A percentile compares a stretch with the other conserved stretches of the same genome.
Conservation (phyloP, 371 early-diverging fungal species). For the Chytridiales sp. region DNA sequence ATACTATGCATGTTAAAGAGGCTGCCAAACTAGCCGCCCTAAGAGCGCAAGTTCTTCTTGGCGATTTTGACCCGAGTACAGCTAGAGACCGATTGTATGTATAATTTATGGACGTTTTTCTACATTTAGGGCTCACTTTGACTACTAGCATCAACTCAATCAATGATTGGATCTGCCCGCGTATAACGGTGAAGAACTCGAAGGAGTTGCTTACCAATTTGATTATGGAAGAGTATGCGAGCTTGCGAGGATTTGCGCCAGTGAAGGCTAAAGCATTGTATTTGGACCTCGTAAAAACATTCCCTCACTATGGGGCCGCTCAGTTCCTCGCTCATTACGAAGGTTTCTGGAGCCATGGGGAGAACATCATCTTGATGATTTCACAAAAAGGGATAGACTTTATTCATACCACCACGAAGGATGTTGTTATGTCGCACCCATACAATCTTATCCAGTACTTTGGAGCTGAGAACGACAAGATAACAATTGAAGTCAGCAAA, state of each 20-base stretch:
- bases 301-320: conserved; percentile 40
- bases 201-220: conserved; percentile 34
- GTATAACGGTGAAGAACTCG: conserved; percentile 32
- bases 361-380: conserved; percentile 38
- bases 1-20: conserved; percentile 38
- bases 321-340: conserved; percentile 41
- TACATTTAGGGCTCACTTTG: background rate
- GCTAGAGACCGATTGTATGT: conserved; percentile 31
- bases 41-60: conserved; percentile 38
- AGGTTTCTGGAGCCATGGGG: conserved; percentile 42
- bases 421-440: conserved; percentile 35
- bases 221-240: conserved; percentile 39
- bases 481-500: conserved; percentile 22
- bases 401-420: conserved; percentile 35
- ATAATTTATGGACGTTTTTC: background rate
- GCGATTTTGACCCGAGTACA: conserved; percentile 31
- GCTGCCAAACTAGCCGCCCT: conserved; percentile 45
- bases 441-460: conserved; percentile 32
- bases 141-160: conserved; percentile 25
- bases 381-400: conserved; percentile 42
- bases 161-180: conserved; percentile 35
- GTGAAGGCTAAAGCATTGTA: conserved; percentile 38
- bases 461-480: conserved; percentile 25
- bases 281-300: conserved; percentile 33
- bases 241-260: conserved; percentile 28